Conservation (phyloP, 2,329 filamentous ascomycete species). For the Neobulgaria alba region DNA sequence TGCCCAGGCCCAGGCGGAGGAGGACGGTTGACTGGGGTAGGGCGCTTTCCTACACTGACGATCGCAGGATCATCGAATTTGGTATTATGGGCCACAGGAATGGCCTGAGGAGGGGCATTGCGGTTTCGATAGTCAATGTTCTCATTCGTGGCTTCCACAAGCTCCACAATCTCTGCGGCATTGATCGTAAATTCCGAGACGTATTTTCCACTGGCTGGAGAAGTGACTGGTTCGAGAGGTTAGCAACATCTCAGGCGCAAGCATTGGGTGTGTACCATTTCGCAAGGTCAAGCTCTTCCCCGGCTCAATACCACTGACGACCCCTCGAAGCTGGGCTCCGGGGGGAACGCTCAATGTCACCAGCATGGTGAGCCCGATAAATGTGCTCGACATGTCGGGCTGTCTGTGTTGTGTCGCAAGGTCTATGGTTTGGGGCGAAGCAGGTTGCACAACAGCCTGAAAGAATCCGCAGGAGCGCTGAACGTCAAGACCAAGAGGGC, state of each 20-base stretch:
- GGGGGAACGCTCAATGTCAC: constrained; percentile 28
- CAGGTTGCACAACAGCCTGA: no score
- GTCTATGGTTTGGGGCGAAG: no score
- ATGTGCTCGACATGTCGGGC: constrained; percentile 26
- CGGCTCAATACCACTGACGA: constrained; percentile 27
- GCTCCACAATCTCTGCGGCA: constrained; percentile 25
- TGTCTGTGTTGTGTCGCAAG: constrained; percentile 9
- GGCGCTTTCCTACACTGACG: constrained; percentile 28
- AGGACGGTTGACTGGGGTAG: constrained; percentile 21
- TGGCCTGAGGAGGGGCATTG: constrained; percentile 3
- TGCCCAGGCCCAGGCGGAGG: constrained; percentile 9
- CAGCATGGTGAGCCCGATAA: constrained; percentile 31
- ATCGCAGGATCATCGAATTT: constrained; percentile 29
- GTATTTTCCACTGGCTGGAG: constrained; percentile 25
- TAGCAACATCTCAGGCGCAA: constrained; percentile 1
- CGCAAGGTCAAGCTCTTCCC: constrained; percentile 29
- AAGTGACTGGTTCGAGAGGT: constrained; percentile 19
- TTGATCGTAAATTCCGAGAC: constrained; percentile 28
- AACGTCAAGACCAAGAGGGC: no score
- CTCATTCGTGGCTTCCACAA: constrained; percentile 27
- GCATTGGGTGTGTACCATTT: constrained; percentile 22
- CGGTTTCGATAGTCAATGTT: constrained; percentile 13
- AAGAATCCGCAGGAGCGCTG: no score
- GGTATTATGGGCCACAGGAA: constrained; percentile 8
- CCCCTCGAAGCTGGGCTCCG: constrained; percentile 28